Base-by-base conservation (phyloP, 164 flowering plant genomes). In the Vitis labrusca region DNA sequence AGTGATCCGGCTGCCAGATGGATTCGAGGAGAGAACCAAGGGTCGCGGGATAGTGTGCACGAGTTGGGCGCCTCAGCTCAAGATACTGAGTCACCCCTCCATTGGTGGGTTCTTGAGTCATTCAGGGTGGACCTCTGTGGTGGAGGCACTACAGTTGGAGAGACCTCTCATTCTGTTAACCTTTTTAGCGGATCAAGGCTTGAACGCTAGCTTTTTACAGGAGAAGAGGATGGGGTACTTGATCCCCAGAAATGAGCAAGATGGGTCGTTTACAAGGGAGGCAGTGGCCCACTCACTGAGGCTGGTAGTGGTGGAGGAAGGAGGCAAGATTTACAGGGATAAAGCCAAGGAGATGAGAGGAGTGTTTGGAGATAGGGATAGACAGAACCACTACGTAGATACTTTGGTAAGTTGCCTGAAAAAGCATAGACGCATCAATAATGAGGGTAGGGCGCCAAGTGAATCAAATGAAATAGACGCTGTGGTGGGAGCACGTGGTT, bases 31-130 rank as follows among this genome's bases (percentile, higher is more conserved):
- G 3, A 50, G 82, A 67, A 71, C 63, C 12, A 58, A 12, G 3
- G 76, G 49, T 0, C 74, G 66, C 0, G 83, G 85, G 5, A 0
- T 82, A 4, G 73, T 86, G 0, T 80, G 79, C 19, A 63, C 9
- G 54, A 73, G 76, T 12, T 84, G 89, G 87, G 88, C 66, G 7
- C 86, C 83, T 13, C 86, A 86, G 19, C 54, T 74, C 17, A 73
- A 32, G 61, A 75, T 86, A 61, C 68, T 85, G 56, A 71, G 62
- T 44, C 90, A 86, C 69, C 60, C 63, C 9, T 84, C 86, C 0
- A 67, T 83, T 0, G 86, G 86, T 0, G 79, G 76, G 2, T 78
- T 84, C 63, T 63, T 84, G 74, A 74, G 76, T 15, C 86, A 86
- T 54, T 75, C 76, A 9, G 88, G 88, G 3, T 83, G 85, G 86